These are phyloP conservation scores for Eucalyptus cloeziana DNA, from an alignment of 345 rosid species.

Conservation along the genomic window DNA sequence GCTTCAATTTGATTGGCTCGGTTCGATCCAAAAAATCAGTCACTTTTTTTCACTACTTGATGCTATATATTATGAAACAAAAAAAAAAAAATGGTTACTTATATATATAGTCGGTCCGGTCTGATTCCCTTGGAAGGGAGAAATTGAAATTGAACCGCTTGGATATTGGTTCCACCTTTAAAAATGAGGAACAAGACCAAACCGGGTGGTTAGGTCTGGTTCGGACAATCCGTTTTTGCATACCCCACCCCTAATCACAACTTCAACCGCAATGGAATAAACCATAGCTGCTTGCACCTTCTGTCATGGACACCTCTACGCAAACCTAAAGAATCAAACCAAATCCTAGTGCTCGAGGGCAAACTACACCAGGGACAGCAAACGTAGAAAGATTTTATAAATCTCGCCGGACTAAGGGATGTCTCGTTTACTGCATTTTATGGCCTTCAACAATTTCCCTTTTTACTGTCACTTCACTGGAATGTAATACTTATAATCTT, in stretches of 20 bases:
- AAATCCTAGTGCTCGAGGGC: not conserved
- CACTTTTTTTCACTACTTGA: too few species aligned
- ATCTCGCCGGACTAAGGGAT: not conserved
- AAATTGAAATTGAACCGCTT: fast-evolving
- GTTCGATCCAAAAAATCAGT: too few species aligned
- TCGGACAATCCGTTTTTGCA: too few species aligned
- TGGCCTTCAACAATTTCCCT: not conserved
- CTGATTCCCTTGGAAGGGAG: too few species aligned
- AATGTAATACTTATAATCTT: not conserved
- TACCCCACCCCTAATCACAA: not conserved
- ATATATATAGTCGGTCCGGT: fast-evolving
- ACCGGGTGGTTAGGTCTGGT: fast-evolving
- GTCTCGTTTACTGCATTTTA: not conserved
- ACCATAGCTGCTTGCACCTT: not conserved
- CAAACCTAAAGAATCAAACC: not conserved
- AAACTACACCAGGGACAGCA: not conserved
- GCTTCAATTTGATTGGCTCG: too few species aligned
- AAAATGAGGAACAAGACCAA: too few species aligned
- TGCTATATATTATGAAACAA: too few species aligned
- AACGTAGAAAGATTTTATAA: not conserved
- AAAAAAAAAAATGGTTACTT: too few species aligned
- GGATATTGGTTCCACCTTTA: too few species aligned
- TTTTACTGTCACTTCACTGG: not conserved
- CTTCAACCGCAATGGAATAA: not conserved
- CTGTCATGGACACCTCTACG: not conserved